Conservation (phyloP, 768 basidiomycete species). For the Ephemerocybe angulata region DNA sequence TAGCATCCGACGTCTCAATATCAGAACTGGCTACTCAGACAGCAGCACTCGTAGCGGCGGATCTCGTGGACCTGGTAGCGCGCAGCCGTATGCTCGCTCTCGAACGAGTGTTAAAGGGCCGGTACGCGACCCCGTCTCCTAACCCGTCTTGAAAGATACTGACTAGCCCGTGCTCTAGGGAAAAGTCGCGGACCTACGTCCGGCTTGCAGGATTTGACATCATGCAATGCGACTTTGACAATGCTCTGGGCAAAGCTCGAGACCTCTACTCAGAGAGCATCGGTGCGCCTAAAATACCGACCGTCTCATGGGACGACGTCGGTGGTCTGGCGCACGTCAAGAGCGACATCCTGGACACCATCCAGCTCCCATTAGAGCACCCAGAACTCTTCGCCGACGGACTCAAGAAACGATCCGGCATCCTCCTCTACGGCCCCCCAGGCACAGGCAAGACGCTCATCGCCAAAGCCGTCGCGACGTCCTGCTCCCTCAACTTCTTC, state of each 20-base stretch:
- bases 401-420: constrained; percentile 92
- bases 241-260: constrained; percentile 68
- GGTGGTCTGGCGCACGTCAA: constrained; percentile 89
- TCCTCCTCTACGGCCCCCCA: constrained; percentile 90
- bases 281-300: constrained; percentile 96
- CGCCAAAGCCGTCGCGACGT: constrained; percentile 95
- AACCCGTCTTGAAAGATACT: too few species aligned
- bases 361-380: constrained; percentile 86
- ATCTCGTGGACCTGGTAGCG: constrained; percentile 66
- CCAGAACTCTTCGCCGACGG: constrained; percentile 89
- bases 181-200: constrained; percentile 21
- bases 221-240: constrained; percentile 63
- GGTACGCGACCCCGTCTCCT: constrained; percentile 28
- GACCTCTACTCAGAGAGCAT: constrained; percentile 85
- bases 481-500: constrained; percentile 92
- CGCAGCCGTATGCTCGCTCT: constrained; percentile 57
- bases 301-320: constrained; percentile 95
- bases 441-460: constrained; percentile 95
- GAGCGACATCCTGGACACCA: constrained; percentile 90
- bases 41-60: constrained; percentile 83
- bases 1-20: constrained; percentile 81
- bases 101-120: constrained; percentile 35
- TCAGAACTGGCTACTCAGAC: constrained; percentile 74
- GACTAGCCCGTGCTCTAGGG: constrained; percentile 15
- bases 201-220: constrained; percentile 40